These are phyloP conservation scores for Dothistroma septosporum DNA, from an alignment of 2,329 filamentous ascomycete genomes.

Conservation along the genomic window DNA sequence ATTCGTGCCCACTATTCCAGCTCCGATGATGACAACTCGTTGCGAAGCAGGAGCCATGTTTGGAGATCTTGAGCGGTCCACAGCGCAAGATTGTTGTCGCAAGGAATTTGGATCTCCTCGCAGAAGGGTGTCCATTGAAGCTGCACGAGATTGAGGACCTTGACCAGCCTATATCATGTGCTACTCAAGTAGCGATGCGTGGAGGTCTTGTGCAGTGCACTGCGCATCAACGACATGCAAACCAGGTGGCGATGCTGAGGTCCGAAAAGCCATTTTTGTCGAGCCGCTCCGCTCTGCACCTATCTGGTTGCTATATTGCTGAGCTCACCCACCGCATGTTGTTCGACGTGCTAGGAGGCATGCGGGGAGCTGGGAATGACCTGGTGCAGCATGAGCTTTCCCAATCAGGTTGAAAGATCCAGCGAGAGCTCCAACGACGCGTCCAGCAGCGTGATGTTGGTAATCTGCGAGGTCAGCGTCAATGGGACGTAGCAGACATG, in stretches of 20 bases:
- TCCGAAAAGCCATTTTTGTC: not conserved
- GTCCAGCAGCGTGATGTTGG: not conserved
- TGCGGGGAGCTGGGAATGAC: not conserved
- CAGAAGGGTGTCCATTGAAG: not conserved
- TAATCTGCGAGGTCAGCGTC: not conserved
- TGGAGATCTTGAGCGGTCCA: not conserved
- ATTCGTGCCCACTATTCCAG: slow-evolving; percentile 62
- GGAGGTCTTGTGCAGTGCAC: not conserved
- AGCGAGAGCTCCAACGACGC: not conserved
- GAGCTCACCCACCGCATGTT: not conserved
- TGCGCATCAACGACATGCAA: not conserved
- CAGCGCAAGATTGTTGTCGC: not conserved
- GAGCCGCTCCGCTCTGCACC: not conserved
- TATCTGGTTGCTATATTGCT: not conserved
- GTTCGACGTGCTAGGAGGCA: not conserved
- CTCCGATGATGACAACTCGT: slow-evolving; percentile 56
- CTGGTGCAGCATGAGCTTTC: not conserved
- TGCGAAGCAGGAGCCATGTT: slow-evolving; percentile 33
- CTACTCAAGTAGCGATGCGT: not conserved
- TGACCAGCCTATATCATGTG: not conserved
- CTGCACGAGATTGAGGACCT: not conserved
- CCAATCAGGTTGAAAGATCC: slow-evolving; percentile 3
- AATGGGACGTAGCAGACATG: not conserved
- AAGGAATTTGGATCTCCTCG: not conserved
- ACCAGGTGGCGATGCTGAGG: not conserved